Base-by-base conservation (phyloP, 345 rosid genomes). In the Lagerstroemia speciosa region DNA sequence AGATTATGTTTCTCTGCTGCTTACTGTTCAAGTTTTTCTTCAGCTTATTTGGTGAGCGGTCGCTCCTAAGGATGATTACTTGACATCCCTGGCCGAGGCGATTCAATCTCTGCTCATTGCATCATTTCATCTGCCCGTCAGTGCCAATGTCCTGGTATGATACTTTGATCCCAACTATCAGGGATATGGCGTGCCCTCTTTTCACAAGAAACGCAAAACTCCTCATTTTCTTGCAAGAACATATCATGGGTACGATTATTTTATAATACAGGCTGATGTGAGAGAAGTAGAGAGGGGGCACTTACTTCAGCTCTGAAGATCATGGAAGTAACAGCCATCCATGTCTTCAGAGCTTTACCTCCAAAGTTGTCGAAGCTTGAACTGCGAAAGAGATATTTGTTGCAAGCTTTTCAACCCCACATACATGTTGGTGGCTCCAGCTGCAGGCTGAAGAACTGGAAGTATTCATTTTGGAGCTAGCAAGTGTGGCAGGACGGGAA, bases 361-460 rank as follows among this genome's bases (percentile, higher is more conserved):
- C 86, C 92, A 37, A 88, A 88, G 98, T 91, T 87, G 33, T 19
- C 69, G 31, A 33, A 16, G 43, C 33, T 55, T 26, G n/a, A 36
- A 15, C 53, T 40, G 34, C 60, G 8, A 14, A 38, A 50, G 41
- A 50, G 30, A 41, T 61, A 43, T 43, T 34, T 27, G 10, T 40
- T 12, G 46, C 33, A n/a, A 6, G 29, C 10, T 15, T n/a, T 37
- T 38, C 55, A 0, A 15, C 10, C 17, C 45, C 73, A 8, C 5
- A 22, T 37, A 6, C 8, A 30, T 53, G 61, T 26, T 24, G 9
- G 26, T 30, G 43, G 62, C 71, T 32, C 62, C 7, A 11, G 22
- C 17, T 79, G 84, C 87, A 93, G 96, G 90, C 92, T 19, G 78
- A 81, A 72, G 88, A 86, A 72, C 74, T 83, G 77, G 96, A 93